phyloP scores from a whole-genome alignment of 345 rosid genomes.

The Barbarea vulgaris region DNA sequence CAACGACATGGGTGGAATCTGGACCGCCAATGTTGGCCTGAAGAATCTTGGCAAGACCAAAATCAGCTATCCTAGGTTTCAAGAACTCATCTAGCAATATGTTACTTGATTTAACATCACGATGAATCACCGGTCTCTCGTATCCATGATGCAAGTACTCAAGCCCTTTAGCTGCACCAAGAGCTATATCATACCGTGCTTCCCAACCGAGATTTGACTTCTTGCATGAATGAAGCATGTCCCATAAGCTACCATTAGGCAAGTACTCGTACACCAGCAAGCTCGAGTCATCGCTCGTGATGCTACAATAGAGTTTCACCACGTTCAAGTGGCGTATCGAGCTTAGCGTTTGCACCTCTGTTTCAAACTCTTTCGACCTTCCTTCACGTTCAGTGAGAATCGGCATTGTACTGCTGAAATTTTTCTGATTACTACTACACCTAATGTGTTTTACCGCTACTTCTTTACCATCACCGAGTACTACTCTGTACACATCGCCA shows the following conservation, averaged over 20 bases:
- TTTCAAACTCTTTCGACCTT: conserved; percentile 68
- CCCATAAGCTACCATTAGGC: conserved; percentile 96
- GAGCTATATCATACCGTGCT: conserved; percentile 73
- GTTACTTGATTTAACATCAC: conserved; percentile 89
- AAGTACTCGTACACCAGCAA: conserved; percentile 87
- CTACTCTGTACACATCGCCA: conserved; percentile 77
- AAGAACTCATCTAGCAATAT: conserved; percentile 76
- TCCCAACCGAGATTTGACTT: conserved; percentile 89
- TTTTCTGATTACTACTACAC: conserved; percentile 41
- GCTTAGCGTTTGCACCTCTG: conserved; percentile 86
- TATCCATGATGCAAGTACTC: conserved; percentile 91
- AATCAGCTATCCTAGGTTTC: conserved; percentile 94
- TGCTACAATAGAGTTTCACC: conserved; percentile 91
- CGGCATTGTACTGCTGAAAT: conserved; percentile 57
- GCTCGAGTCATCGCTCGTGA: conserved; percentile 89
- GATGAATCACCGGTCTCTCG: conserved; percentile 70
- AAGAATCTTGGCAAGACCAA: conserved; percentile 92
- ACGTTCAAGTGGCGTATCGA: conserved; percentile 90
- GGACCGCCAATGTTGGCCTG: conserved; percentile 48
- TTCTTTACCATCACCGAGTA: conserved; percentile 66
- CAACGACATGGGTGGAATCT: conserved; percentile 74
- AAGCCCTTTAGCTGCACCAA: conserved; percentile 84
- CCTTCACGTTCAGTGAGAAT: conserved; percentile 53
- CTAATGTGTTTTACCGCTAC: conserved; percentile 89
- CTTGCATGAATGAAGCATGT: conserved; percentile 60